Conservation (phyloP, 495 filamentous ascomycete genomes). For the Xylaria palmicola region DNA sequence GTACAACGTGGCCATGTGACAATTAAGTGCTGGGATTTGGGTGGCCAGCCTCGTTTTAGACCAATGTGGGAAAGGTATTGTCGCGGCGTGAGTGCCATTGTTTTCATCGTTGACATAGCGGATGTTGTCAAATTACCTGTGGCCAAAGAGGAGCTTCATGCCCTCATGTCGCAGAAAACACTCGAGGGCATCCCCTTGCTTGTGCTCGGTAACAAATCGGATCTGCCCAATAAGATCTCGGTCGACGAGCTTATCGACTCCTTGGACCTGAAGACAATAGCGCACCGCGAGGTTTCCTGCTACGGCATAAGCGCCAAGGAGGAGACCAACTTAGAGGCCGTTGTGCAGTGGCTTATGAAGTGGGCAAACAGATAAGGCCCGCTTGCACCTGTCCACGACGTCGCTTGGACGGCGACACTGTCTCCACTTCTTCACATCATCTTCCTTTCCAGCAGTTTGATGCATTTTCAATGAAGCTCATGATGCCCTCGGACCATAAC, state of each 20-base stretch:
- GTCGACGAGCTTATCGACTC: conserved; percentile 95
- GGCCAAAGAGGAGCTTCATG: conserved; percentile 88
- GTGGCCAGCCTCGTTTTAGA: conserved; percentile 94
- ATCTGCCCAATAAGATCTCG: conserved; percentile 79
- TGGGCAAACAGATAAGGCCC: conserved; percentile 61
- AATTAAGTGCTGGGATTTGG: conserved; percentile 98
- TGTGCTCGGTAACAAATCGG: conserved; percentile 98
- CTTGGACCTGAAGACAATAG: conserved; percentile 85
- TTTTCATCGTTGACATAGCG: conserved; percentile 94
- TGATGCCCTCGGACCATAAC: conserved; percentile 36
- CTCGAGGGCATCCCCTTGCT: conserved; percentile 89
- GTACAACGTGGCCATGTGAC: conserved; percentile 98
- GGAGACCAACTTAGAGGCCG: conserved; percentile 96
- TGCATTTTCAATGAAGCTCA: conserved; percentile 36
- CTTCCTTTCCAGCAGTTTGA: conserved; percentile 24
- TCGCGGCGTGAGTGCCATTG: conserved; percentile 94
- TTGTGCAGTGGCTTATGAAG: conserved; percentile 94
- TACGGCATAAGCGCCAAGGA: conserved; percentile 98
- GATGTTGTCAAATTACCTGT: conserved; percentile 78
- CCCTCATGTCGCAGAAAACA: conserved; percentile 78
- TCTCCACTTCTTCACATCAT: conserved; percentile 1
- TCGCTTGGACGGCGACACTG: conserved; percentile 6
- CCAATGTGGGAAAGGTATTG: conserved; percentile 99
- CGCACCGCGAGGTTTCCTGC: conserved; percentile 93
- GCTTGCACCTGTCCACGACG: conserved; percentile 5